Base-by-base conservation (phyloP, 75 land plant species). In the Azolla pinnata region DNA sequence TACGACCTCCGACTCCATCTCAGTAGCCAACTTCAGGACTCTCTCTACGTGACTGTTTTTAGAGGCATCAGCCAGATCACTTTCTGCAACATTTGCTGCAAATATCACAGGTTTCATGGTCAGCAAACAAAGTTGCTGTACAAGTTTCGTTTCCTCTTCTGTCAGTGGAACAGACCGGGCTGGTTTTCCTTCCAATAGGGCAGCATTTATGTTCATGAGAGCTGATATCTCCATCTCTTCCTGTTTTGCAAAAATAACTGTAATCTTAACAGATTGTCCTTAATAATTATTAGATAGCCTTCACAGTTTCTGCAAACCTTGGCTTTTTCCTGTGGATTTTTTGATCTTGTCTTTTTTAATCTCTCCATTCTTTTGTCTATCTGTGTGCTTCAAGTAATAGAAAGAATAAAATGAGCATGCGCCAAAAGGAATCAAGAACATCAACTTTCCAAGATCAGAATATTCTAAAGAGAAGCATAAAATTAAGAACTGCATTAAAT, bases 91-190 rank as follows among this genome's bases (percentile, higher is more conserved):
- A 74, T 95, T 95, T 8, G 97, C 97, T 16, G 88, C 97, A 72
- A 81, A 95, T 52, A 86, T 86, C 26, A 95, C 79, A 2, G 99
- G 99, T 66, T 95, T 95, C 97, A 90, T 95, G 29, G 99, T 95
- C 29, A 95, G 97, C 53, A 95, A 64, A 61, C 97, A 90, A 29
- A 95, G 89, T 66, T 95, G 97, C 10, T 70, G 75, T 28, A 90
- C 65, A 33, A 82, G 54, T 56, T 86, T 86, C 51, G 73, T 90
- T 55, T 95, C 96, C 62, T 81, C 74, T 52, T 90, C 91, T 29
- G 85, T 64, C 29, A 89, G 70, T 12, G 67, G 23, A 35, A 95
- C 91, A 30, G 96, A 67, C 71, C 97, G 58, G 65, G 99, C 99
- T 21, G 97, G 90, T 62, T 81, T 81, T 59, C 99, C 98, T 57